These are phyloP conservation scores for Pelargonium australe DNA, from an alignment of 441 rosid genomes.

Conservation along the genomic window DNA sequence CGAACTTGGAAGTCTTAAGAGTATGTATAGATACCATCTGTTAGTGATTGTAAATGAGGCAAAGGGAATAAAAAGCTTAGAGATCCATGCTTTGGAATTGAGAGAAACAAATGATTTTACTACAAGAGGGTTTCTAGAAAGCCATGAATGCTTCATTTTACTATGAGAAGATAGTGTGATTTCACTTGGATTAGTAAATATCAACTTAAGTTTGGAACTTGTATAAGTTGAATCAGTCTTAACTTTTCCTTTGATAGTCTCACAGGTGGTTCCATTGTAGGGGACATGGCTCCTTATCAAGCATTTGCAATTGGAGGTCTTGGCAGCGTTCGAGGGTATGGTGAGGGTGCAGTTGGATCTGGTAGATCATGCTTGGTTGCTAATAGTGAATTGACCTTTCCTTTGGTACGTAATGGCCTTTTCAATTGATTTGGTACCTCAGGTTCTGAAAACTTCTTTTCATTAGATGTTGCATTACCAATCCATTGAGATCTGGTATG, in stretches of 20 bases:
- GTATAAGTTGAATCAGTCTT: slow-evolving; percentile 17
- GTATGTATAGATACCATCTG: neutral
- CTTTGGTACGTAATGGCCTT: slow-evolving; percentile 47
- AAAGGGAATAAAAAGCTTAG: neutral
- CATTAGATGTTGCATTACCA: slow-evolving; percentile 10
- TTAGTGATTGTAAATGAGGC: neutral
- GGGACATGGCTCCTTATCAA: slow-evolving; percentile 98
- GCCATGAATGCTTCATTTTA: neutral
- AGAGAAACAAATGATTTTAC: neutral
- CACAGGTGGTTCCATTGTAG: slow-evolving; percentile 95
- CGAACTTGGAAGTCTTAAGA: neutral
- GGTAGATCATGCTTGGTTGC: slow-evolving; percentile 88
- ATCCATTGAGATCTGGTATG: too few relatives aligned
- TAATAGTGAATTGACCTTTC: slow-evolving; percentile 68
- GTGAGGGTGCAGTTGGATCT: slow-evolving; percentile 90
- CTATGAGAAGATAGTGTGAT: neutral
- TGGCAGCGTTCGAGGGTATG: slow-evolving; percentile 88
- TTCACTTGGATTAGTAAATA: neutral
- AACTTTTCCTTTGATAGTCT: slow-evolving; percentile 45
- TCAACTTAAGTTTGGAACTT: neutral
- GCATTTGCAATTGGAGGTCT: slow-evolving; percentile 91
- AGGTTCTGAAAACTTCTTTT: neutral
- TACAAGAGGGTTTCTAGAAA: neutral
- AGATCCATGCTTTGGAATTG: neutral
- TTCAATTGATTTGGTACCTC: neutral